Conservation (phyloP, 2,329 filamentous ascomycete genomes). For the Raffaelea albimanens region DNA sequence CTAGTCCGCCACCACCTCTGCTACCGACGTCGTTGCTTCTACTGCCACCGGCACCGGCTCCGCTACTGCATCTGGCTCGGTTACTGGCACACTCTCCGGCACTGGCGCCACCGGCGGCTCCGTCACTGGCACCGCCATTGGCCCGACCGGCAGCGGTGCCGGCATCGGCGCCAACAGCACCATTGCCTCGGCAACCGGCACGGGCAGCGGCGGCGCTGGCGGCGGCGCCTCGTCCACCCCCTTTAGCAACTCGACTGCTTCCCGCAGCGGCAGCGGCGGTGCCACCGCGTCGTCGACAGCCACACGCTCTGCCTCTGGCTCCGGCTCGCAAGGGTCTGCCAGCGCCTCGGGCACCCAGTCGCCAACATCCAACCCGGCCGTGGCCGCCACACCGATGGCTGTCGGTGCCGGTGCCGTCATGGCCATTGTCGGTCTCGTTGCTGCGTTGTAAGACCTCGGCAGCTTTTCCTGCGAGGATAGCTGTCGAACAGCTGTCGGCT, state of each 20-base stretch:
- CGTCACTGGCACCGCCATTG: background rate
- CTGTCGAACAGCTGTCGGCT: too few species aligned
- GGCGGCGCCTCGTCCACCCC: background rate
- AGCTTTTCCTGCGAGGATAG: too few species aligned
- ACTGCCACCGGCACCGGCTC: background rate
- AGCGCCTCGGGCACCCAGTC: background rate
- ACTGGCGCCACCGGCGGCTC: background rate
- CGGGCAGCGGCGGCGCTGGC: background rate
- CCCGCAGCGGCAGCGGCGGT: background rate
- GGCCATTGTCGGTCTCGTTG: slow-evolving; percentile 2
- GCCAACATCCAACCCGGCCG: background rate
- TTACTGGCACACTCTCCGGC: background rate
- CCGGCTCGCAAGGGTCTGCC: too few species aligned
- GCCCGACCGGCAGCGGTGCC: background rate
- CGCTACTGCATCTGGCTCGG: background rate
- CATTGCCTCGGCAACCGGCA: background rate
- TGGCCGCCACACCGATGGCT: background rate
- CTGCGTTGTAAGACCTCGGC: slow-evolving; percentile 7
- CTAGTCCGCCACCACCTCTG: too few species aligned
- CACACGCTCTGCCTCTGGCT: background rate
- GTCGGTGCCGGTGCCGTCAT: background rate
- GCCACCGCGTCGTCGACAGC: background rate
- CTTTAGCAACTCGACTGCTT: too few species aligned
- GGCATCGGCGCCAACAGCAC: background rate
- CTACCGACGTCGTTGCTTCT: background rate